Percentiles rank a stretch among this genome's conserved stretches.
Conservation (phyloP, 805 yeast species). For the Barnettozyma siamensis region DNA sequence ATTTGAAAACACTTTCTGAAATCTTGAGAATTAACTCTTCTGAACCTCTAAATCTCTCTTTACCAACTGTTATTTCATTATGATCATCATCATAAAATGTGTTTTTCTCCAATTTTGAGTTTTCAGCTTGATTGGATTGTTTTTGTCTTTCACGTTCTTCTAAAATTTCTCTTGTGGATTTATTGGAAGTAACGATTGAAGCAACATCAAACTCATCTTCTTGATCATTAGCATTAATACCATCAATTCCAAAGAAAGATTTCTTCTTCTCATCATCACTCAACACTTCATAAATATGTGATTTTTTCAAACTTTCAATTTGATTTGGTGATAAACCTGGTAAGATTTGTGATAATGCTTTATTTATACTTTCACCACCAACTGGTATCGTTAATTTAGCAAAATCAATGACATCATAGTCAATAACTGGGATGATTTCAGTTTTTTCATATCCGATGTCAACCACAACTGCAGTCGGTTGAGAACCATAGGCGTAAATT, state of each 20-base stretch:
- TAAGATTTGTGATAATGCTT: slow-evolving; percentile 42
- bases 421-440: slow-evolving; percentile 76
- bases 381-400: slow-evolving; percentile 41
- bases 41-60: slow-evolving; percentile 82
- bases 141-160: slow-evolving; percentile 54
- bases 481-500: slow-evolving; percentile 64
- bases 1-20: slow-evolving; percentile 46
- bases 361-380: slow-evolving; percentile 68
- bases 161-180: slow-evolving; percentile 57
- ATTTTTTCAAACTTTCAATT: slow-evolving; percentile 68
- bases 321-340: slow-evolving; percentile 54
- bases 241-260: slow-evolving; percentile 57
- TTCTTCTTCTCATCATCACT: slow-evolving; percentile 58
- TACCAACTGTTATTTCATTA: slow-evolving; percentile 64
- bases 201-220: slow-evolving; percentile 87
- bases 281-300: slow-evolving; percentile 74
- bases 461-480: slow-evolving; percentile 64
- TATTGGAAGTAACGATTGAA: slow-evolving; percentile 74
- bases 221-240: slow-evolving; percentile 46
- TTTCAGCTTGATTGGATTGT: slow-evolving; percentile 35
- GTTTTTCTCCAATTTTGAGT: slow-evolving; percentile 71
- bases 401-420: slow-evolving; percentile 55
- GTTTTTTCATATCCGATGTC: slow-evolving; percentile 75
- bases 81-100: slow-evolving; percentile 66
- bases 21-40: slow-evolving; percentile 51